phyloP scores from a whole-genome alignment of 2,329 filamentous ascomycete genomes.

The Daldinia sp. region DNA sequence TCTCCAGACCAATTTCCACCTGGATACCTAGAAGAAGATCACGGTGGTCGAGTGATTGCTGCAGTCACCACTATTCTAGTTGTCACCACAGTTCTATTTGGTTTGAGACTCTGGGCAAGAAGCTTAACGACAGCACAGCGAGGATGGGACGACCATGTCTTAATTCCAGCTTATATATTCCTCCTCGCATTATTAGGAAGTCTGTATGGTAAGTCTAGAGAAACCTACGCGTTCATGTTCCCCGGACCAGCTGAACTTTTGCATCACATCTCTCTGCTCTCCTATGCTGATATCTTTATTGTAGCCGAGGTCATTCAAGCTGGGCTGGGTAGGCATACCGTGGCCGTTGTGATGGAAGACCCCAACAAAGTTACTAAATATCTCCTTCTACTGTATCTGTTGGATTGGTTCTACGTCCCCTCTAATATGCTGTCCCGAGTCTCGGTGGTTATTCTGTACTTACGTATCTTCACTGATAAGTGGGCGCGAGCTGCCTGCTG shows the following conservation, averaged over 20 bases:
- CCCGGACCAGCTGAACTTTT: not conserved
- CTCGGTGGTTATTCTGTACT: not conserved
- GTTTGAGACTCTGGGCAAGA: conserved; percentile 1
- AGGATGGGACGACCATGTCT: conserved; percentile 9
- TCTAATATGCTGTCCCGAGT: not conserved
- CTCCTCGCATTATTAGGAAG: not conserved
- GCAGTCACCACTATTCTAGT: conserved; percentile 1
- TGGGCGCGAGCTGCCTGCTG: conserved; percentile 5
- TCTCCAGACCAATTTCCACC: conserved; percentile 3
- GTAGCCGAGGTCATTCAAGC: not conserved
- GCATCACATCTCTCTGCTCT: not conserved
- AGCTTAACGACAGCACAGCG: not conserved
- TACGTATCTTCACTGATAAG: not conserved
- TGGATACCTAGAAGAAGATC: conserved; percentile 1
- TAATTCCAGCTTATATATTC: conserved; percentile 4
- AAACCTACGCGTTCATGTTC: not conserved
- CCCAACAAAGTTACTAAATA: conserved; percentile 3
- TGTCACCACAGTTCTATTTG: not conserved
- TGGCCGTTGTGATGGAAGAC: not conserved
- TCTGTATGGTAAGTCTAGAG: not conserved
- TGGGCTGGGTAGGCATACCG: not conserved
- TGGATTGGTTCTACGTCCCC: not conserved
- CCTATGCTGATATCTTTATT: not conserved
- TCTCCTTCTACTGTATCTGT: not conserved
- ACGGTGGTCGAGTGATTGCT: conserved; percentile 4